Evolutionary conservation across 768 basidiomycete species (phyloP), one percentile per base, ranked within the genome.

Genomic region (Royoungia palumana): DNA sequence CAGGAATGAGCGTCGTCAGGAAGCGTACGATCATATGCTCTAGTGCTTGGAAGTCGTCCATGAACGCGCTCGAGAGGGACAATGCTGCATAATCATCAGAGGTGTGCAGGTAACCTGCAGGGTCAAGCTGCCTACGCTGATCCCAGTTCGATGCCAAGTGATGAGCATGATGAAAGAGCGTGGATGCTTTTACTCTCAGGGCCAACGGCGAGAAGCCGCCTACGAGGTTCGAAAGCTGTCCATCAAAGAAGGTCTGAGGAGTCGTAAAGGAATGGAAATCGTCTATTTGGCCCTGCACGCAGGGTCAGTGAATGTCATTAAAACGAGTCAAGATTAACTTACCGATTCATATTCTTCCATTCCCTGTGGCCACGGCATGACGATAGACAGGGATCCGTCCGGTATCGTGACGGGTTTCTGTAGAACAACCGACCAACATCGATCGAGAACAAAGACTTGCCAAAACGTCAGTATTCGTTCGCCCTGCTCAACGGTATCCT

Each of bases 401-500:
- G 81, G 78, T 35, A 90, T 80, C 35, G 81, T 72, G 10, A 74
- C 70, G 5, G 87, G 85, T 52, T 83, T 83, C 25, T 80, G 82
- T 6, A 89, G 75, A 10, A 81, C 78, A 6, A 84, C 81, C 19
- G 87, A 87, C 86, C 87, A 89, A 60, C 86, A 88, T 25, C 83
- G 79, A 66, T 92, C 89, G 54, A 90, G 72, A 58, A 81, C 80
- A 66, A 82, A 92, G 11, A 87, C 85, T 61, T 89, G 86, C 89
- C 89, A 92, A 57, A 92, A 92, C 0, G 87, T 76, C 34, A 83
- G 65, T 47, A 89, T 82, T 35, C 85, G 75, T 61, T 89, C 86
- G 40, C 83, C 85, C 38, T 83, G 82, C 55, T 82, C 80, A 41
- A 83, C 64, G 35, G 76, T 70, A 54, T 78, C 77, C 61, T 79